phyloP scores from a whole-genome alignment of 441 rosid species.

The Omphalea diandra region DNA sequence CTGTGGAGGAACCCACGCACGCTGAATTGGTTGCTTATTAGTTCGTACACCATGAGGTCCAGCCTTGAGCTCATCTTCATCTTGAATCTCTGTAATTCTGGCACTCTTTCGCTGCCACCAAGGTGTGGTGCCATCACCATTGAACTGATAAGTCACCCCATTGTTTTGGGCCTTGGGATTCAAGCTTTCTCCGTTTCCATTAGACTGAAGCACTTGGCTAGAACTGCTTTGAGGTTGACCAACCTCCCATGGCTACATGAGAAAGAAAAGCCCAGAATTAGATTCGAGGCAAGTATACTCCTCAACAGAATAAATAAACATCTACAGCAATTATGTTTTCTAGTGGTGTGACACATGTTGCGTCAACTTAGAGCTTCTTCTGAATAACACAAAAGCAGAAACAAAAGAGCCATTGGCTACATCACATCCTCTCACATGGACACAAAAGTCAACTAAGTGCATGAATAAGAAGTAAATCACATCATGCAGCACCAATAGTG shows the following conservation, averaged over 20 bases:
- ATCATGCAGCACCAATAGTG: not conserved
- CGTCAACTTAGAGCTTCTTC: slow-evolving; percentile 3
- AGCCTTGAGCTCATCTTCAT: slow-evolving; percentile 42
- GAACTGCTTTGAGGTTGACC: slow-evolving; percentile 45
- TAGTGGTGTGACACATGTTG: not conserved
- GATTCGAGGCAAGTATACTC: not conserved
- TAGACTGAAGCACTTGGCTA: slow-evolving; percentile 37
- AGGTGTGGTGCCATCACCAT: slow-evolving; percentile 42
- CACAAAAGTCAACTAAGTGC: not conserved
- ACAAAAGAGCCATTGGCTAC: not conserved
- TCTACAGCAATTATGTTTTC: too few relatives aligned
- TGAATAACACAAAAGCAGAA: not conserved
- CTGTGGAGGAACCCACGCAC: slow-evolving; percentile 91
- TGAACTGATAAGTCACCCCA: slow-evolving; percentile 40
- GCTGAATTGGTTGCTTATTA: slow-evolving; percentile 46
- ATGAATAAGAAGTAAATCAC: too few relatives aligned
- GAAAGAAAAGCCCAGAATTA: slow-evolving; percentile 17
- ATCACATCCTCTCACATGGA: not conserved
- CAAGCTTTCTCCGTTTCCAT: slow-evolving; percentile 37
- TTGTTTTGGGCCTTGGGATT: slow-evolving; percentile 38
- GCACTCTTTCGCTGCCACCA: slow-evolving; percentile 80
- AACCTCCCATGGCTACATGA: slow-evolving; percentile 78
- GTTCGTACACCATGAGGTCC: slow-evolving; percentile 37
- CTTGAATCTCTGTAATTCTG: slow-evolving; percentile 59
- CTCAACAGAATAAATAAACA: not conserved